Base-by-base conservation (phyloP, 345 rosid species). In the Xanthoceras sorbifolium region DNA sequence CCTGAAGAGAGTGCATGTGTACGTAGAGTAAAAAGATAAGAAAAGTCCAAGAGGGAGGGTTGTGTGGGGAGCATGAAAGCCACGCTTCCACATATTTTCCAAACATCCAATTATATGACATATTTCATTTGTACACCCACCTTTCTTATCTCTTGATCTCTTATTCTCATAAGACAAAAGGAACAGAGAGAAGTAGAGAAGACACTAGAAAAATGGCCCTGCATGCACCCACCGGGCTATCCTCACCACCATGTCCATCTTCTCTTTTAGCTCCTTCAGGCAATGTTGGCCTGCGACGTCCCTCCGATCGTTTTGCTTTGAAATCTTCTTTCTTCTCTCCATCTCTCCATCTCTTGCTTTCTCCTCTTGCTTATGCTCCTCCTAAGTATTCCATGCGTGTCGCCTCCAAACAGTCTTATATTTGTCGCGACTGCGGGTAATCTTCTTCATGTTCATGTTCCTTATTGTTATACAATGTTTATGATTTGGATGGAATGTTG, bases 361-460 rank as follows among this genome's bases (percentile, higher is more conserved):
- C 85, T 76, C 75, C 88, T 73, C 71, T 67, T 57, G 69, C 85
- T 31, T 79, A 85, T 67, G 68, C 85, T 71, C 61, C 91, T 61
- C 87, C 93, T 15, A 90, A 76, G 69, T 78, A 87, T 83, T 85
- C 90, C 88, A 91, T 92, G 96, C 98, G 98, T 72, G 87, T 84
- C 46, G 88, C 94, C 76, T 86, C 98, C 80, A 92, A 92, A 80
- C 91, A 93, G 85, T 85, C 97, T 50, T 93, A 92, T 76, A 93
- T 95, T 34, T 95, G 98, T 81, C 93, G 98, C 20, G 98, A 95
- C 73, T 95, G 99, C 87, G 99, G 99, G 98, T 95, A 73, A 1
- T 42, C 40, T 36, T 62, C 36, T 64, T 2, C 31, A 38, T 11
- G 7, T 34, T 46, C 6, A 48, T 50, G 60, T 50, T 12, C 3